Base-by-base conservation (phyloP, 805 yeast species). In the Kazachstania kunashirensis region DNA sequence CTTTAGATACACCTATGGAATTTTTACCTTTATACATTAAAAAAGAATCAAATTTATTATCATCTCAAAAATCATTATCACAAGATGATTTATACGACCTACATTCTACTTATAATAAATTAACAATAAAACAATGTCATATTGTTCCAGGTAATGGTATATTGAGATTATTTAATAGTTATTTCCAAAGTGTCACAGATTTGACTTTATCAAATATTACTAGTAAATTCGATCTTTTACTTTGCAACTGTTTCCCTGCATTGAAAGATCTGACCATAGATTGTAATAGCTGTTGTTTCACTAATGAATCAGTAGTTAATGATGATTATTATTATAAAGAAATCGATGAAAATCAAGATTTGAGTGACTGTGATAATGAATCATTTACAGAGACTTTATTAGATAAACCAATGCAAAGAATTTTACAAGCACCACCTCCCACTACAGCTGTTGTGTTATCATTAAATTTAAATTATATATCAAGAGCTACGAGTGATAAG, bases 241-340 rank as follows among this genome's bases (percentile, higher is more conserved):
- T 73, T 21, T 67, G 71, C 33, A 74, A 70, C 46, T 63, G 65
- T 40, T 71, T 72, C 44, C 57, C 59, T 5, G 46, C 48, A 1
- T 49, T 75, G 18, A 42, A 57, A 6, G 53, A 59, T 10, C 41
- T 76, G 16, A 55, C 62, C 8, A 52, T 76, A 11, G 81, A 75
- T 46, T 50, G 75, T 29, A 61, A 62, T 41, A 73, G 79, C 24
- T 57, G 56, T 18, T 63, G 74, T 11, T 75, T 66, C 36, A 42
- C 40, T 2, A 38, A 49, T 20, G 48, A 49, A 30, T 25, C 33
- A 11, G 34, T 48, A 7, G 59, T 50, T 6, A 38, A 41, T 25
- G 56, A 49, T 19, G 40, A 38, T 6, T 55, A 55, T 31, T 57
- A 53, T 33, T 49, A 46, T 29, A 38, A 45, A 11, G 32, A 37